phyloP scores from a whole-genome alignment of 2,329 filamentous ascomycete genomes.

The Claviceps citrina region DNA sequence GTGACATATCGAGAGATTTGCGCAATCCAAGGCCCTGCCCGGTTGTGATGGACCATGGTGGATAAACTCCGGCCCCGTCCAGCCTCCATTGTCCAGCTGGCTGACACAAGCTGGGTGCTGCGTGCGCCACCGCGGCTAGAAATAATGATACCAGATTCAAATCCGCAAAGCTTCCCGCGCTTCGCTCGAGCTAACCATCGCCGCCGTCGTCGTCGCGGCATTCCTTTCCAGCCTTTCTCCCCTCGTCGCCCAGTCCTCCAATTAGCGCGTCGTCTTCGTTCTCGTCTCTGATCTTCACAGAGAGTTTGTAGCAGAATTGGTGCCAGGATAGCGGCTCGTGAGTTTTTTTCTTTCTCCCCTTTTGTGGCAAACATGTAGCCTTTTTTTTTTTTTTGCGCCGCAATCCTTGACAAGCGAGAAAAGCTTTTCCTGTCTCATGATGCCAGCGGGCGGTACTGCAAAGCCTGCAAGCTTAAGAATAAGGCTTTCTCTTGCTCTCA shows the following conservation, averaged over 20 bases:
- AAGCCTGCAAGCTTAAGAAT: not conserved
- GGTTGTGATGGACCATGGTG: not conserved
- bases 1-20: too few relatives aligned
- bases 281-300: not conserved
- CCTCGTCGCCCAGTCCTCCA: not conserved
- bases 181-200: not conserved
- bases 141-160: not conserved
- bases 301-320: not conserved
- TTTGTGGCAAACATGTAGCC: not conserved
- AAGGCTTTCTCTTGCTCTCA: too few relatives aligned
- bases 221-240: not conserved
- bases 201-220: not conserved
- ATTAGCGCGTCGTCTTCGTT: not conserved
- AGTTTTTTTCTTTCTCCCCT: not conserved
- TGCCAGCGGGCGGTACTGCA: not conserved
- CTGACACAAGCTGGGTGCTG: not conserved
- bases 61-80: slow-evolving; percentile 6
- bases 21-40: too few relatives aligned
- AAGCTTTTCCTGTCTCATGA: not conserved
- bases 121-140: not conserved
- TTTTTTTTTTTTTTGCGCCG: not conserved
- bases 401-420: not conserved
- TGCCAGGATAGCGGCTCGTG: not conserved
- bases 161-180: not conserved
- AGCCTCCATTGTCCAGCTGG: not conserved